Conservation (phyloP, 495 filamentous ascomycete species). For the Neurospora sp. region DNA sequence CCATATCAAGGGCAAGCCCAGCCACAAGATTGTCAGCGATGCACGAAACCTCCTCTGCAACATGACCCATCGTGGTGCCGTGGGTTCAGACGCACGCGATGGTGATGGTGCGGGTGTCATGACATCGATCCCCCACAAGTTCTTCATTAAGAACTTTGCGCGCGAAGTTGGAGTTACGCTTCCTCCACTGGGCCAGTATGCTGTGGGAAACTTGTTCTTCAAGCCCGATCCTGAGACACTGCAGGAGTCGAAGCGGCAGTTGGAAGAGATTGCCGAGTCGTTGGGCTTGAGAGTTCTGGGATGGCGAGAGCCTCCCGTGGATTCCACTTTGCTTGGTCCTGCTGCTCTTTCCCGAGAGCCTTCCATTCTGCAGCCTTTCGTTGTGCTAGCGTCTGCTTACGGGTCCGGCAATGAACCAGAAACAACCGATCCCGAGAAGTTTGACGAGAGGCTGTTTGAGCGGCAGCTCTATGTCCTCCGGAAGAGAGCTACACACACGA, state of each 20-base stretch:
- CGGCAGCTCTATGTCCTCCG: conserved; percentile 88
- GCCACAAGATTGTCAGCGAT: conserved; percentile 99
- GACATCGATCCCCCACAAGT: conserved; percentile 98
- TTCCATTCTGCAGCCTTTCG: conserved; percentile 89
- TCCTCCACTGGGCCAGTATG: conserved; percentile 86
- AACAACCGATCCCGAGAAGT: conserved; percentile 63
- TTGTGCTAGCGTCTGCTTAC: conserved; percentile 79
- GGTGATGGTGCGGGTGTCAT: conserved; percentile 98
- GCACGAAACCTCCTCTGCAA: conserved; percentile 94
- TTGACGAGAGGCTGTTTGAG: conserved; percentile 82
- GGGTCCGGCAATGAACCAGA: conserved; percentile 77
- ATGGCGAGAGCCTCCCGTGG: conserved; percentile 91
- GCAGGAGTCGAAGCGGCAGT: conserved; percentile 74
- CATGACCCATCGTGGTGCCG: conserved; percentile 99
- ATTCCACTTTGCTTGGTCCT: conserved; percentile 86
- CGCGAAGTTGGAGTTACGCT: conserved; percentile 77
- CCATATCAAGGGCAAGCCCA: conserved; percentile 93
- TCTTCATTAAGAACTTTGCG: conserved; percentile 98
- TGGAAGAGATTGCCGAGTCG: conserved; percentile 84
- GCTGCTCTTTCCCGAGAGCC: conserved; percentile 91
- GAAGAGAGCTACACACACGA: conserved; percentile 88
- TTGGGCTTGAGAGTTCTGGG: conserved; percentile 85
- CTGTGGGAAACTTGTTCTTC: conserved; percentile 97
- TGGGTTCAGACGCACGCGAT: conserved; percentile 94
- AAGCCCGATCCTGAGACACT: conserved; percentile 86